These are phyloP conservation scores for Colletotrichum magnum DNA, from an alignment of 2,329 filamentous ascomycete genomes.

Conservation along the genomic window DNA sequence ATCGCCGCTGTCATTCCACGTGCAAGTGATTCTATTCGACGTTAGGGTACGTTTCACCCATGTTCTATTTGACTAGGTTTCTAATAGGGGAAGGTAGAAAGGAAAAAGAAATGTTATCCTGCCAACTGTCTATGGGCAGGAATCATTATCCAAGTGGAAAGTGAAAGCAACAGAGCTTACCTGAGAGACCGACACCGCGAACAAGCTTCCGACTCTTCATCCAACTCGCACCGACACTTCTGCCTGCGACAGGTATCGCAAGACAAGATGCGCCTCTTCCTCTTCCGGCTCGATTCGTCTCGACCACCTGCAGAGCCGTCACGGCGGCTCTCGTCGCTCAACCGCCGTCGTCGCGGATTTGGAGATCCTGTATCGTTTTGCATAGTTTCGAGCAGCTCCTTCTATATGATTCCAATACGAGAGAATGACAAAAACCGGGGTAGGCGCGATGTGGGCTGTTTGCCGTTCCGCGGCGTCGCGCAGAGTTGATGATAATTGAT, in stretches of 20 bases:
- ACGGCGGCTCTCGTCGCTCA: constrained; percentile 33
- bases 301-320: constrained; percentile 11
- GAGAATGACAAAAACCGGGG: neutral
- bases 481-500: neutral
- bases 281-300: constrained; percentile 36
- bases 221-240: constrained; percentile 39
- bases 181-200: constrained; percentile 37
- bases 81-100: no score
- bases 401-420: no score
- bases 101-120: no score
- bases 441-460: no score
- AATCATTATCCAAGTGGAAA: no score
- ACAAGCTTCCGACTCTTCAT: constrained; percentile 37
- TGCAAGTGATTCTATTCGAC: constrained; percentile 28
- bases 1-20: constrained; percentile 39
- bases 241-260: constrained; percentile 40
- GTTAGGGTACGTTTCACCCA: neutral
- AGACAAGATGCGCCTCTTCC: constrained; percentile 38
- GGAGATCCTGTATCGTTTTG: neutral
- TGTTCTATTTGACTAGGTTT: no score
- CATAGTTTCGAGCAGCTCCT: neutral
- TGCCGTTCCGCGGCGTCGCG: neutral
- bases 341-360: constrained; percentile 16
- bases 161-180: constrained; percentile 17
- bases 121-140: no score